Evolutionary conservation across 352 stramenopile genomes (phyloP), one percentile per base, ranked within the genome.

Genomic region (Saprolegnia parasitica): DNA sequence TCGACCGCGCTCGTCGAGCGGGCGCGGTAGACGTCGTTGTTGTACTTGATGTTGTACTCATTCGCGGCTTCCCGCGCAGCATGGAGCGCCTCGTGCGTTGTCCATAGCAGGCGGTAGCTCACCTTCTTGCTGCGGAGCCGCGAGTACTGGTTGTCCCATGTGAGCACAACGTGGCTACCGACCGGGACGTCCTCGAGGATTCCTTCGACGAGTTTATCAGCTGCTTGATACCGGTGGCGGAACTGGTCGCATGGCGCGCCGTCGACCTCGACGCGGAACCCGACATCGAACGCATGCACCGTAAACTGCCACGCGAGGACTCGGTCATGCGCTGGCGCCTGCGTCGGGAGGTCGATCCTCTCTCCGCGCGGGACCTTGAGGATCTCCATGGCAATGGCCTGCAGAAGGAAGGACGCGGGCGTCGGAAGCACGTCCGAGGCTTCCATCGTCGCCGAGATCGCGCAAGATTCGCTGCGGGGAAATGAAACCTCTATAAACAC

Each of bases 61-160:
- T 73, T 70, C 15, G 78, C 78, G 0, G 81, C 84, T 8, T 75
- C 72, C n/a, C 88, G 71, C 4, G 84, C 83, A 0, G 81, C 80
- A 42, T 66, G 68, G 45, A 87, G 73, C 20, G 75, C 80, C 0
- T 71, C 65, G 18, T 70, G 73, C 0, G 81, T 84, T 0, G 74
- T 81, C 39, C 81, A 56, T 2, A 88, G 60, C 21, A 83, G 80
- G 9, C 84, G 76, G 57, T 91, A 93, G 21, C 73, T 73, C 23
- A 93, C 73, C 15, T 76, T 65, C 45, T 92, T 92, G 72, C 85
- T 78, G 5, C 84, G 81, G 26, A 90, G 73, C 35, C 88, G 72
- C 57, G 84, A 92, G 73, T 92, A 92, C 37, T 78, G 80, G 66
- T 92, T 92, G 63, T 90, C 83, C 84, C 84, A 92, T 5, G 74